Evolutionary conservation across 164 flowering plant species (phyloP), one percentile per base, ranked within the genome.

Genomic region (Chloranthus sessilifolius): DNA sequence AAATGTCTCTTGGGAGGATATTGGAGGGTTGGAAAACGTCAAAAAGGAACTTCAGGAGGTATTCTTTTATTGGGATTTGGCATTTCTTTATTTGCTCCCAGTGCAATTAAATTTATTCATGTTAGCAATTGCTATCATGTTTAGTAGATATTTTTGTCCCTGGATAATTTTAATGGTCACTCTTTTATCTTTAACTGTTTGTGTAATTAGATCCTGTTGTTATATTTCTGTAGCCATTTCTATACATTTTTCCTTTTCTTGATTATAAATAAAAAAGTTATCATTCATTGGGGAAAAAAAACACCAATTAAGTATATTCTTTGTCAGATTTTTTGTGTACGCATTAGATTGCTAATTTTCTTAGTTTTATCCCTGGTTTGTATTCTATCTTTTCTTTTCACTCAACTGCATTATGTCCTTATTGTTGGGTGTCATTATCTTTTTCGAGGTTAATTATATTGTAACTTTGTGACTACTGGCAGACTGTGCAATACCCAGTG

Each of bases 401-500:
- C n/a, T n/a, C n/a, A n/a, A n/a, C n/a, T n/a, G n/a, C n/a, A n/a
- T n/a, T n/a, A n/a, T n/a, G n/a, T n/a, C n/a, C n/a, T n/a, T n/a
- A n/a, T n/a, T n/a, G n/a, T n/a, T n/a, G n/a, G n/a, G n/a, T n/a
- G n/a, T n/a, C n/a, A n/a, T n/a, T n/a, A n/a, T n/a, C n/a, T n/a
- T n/a, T n/a, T n/a, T n/a, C n/a, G n/a, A n/a, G n/a, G n/a, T n/a
- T n/a, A n/a, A n/a, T n/a, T n/a, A n/a, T n/a, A n/a, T n/a, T n/a
- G n/a, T n/a, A n/a, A n/a, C n/a, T n/a, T n/a, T 37, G 31, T 45
- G 16, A 15, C 38, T 49, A 7, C 49, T 53, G 43, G 43, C 64
- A 80, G 88, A 81, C 88, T 62, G 88, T 81, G 5, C 83, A 81
- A 66, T 81, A 81, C 39, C 88, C 88, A 10, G 88, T 78, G 66